These are phyloP conservation scores for Amaranthus tricolor DNA, from an alignment of 179 eudicot species.

Conservation along the genomic window DNA sequence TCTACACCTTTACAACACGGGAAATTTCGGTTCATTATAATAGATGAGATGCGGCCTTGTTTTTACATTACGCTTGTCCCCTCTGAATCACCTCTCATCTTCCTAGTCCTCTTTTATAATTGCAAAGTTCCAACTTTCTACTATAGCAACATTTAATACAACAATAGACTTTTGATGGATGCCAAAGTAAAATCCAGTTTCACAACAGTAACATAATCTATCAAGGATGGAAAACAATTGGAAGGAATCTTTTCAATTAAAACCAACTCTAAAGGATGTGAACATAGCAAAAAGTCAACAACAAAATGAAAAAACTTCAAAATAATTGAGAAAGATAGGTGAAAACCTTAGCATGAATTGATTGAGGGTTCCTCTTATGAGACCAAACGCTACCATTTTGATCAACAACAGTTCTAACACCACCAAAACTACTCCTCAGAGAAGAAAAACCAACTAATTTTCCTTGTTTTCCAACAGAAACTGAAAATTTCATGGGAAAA, in stretches of 20 bases:
- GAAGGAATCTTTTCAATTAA: background rate
- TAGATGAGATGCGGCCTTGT: too few relatives aligned
- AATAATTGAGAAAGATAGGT: background rate
- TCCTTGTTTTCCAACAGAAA: conserved; percentile 18
- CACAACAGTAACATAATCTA: too few relatives aligned
- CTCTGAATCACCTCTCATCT: too few relatives aligned
- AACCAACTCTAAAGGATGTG: background rate
- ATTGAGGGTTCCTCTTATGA: conserved; percentile 22
- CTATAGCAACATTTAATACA: too few relatives aligned
- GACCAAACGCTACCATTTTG: conserved; percentile 15
- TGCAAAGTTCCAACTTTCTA: too few relatives aligned
- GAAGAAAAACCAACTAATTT: conserved; percentile 19
- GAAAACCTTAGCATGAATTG: conserved; percentile 32
- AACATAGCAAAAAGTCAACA: background rate
- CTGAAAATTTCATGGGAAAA: conserved; percentile 21
- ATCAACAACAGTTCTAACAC: conserved; percentile 20
- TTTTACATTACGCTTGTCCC: too few relatives aligned
- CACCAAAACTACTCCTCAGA: conserved; percentile 30
- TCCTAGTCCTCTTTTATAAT: too few relatives aligned
- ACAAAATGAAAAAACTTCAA: background rate
- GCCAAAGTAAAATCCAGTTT: too few relatives aligned
- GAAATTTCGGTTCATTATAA: too few relatives aligned
- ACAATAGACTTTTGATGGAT: too few relatives aligned
- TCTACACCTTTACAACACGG: too few relatives aligned
- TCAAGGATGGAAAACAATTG: too few relatives aligned